Conservation (phyloP, 768 basidiomycete species). For the Rhodosporidiobolus odoratus region DNA sequence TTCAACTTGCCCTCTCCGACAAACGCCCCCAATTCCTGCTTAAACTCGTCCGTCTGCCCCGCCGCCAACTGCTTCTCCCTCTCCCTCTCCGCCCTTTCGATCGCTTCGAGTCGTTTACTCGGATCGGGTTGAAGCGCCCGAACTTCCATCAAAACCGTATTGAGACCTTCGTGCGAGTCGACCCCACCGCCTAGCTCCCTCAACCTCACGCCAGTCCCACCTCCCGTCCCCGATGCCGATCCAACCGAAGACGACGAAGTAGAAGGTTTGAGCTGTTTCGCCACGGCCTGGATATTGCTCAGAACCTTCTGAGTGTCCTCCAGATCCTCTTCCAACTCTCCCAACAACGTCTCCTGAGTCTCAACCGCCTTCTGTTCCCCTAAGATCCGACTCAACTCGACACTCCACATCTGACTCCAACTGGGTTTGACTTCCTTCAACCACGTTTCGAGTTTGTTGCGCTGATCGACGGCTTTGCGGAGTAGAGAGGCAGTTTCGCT, state of each 20-base stretch:
- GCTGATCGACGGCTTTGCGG: constrained; percentile 63
- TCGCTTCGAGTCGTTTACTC: constrained; percentile 79
- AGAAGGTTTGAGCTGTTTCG: constrained; percentile 49
- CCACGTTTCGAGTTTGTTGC: constrained; percentile 69
- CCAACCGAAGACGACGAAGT: constrained; percentile 49
- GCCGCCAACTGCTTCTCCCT: constrained; percentile 66
- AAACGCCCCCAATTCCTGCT: constrained; percentile 76
- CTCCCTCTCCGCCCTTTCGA: constrained; percentile 60
- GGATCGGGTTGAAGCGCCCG: constrained; percentile 75
- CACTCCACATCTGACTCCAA: constrained; percentile 99
- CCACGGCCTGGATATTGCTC: constrained; percentile 81
- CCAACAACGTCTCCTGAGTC: constrained; percentile 85
- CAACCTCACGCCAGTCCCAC: constrained; percentile 55
- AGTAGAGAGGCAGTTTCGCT: constrained; percentile 60
- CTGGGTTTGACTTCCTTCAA: constrained; percentile 84
- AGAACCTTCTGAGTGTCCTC: constrained; percentile 82
- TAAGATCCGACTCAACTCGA: constrained; percentile 90
- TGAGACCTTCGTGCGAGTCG: constrained; percentile 58
- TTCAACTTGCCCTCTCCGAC: constrained; percentile 80
- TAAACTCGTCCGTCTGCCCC: constrained; percentile 78
- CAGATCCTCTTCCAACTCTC: constrained; percentile 83
- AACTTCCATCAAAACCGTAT: constrained; percentile 84
- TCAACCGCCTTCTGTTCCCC: constrained; percentile 92
- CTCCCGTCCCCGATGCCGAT: too few species aligned
- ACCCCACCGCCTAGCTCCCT: constrained; percentile 52